These are phyloP conservation scores for Arabis alpina DNA, from an alignment of 345 rosid species.

Conservation along the genomic window DNA sequence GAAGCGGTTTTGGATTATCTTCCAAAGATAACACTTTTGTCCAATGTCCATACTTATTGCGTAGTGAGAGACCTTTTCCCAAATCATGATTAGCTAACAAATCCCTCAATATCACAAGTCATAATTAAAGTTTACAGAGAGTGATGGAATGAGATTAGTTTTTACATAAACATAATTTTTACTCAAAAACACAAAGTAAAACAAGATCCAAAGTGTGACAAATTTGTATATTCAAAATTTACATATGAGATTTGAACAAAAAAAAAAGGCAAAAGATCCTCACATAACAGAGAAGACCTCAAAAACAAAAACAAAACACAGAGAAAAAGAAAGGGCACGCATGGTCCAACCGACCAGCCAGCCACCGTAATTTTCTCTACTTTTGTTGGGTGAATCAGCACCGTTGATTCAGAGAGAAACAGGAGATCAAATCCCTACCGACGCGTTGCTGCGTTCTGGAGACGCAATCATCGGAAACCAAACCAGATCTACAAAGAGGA, in stretches of 20 bases:
- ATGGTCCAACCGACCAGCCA: conserved; percentile 30
- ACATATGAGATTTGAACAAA: not conserved
- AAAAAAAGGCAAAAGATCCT: conserved; percentile 7
- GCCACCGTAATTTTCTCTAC: conserved; percentile 31
- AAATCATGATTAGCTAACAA: too few species aligned
- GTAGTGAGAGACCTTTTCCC: not conserved
- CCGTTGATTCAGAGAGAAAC: conserved; percentile 47
- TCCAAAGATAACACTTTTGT: too few species aligned
- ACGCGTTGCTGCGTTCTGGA: conserved; percentile 55
- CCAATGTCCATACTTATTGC: not conserved
- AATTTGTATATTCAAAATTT: conserved; percentile 32
- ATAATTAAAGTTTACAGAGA: not conserved
- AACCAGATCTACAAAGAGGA: conserved; percentile 71
- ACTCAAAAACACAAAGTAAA: not conserved
- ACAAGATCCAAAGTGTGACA: conserved; percentile 11
- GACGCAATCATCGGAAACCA: conserved; percentile 54
- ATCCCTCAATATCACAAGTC: not conserved
- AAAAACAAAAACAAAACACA: conserved; percentile 18
- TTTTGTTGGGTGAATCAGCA: conserved; percentile 7
- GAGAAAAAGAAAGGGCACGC: conserved; percentile 37
- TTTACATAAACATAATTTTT: not conserved
- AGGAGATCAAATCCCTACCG: conserved; percentile 52
- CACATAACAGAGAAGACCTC: conserved; percentile 12
- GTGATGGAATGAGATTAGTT: not conserved
- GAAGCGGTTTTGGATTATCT: too few species aligned